Percentiles rank a stretch among this genome's conserved stretches.
phyloP scores from a whole-genome alignment of 768 basidiomycete species.

The Piloderma croceum region DNA sequence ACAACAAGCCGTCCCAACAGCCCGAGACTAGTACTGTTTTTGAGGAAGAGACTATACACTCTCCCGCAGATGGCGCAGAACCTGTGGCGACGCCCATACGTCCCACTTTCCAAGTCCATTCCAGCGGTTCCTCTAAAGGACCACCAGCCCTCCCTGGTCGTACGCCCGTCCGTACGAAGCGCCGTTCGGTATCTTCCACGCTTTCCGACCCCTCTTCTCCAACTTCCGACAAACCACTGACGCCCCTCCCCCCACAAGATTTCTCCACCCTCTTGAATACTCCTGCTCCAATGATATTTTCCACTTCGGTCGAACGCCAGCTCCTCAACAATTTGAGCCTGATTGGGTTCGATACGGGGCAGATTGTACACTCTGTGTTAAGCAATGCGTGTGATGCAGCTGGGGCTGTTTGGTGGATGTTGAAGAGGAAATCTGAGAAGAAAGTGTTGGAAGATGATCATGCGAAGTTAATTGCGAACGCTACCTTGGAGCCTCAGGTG shows the following conservation, averaged over 20 bases:
- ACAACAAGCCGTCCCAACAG: conserved; percentile 31
- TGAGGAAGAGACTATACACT: neutral
- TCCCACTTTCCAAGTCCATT: conserved; percentile 24
- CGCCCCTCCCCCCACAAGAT: conserved; percentile 42
- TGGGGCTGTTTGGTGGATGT: conserved; percentile 95
- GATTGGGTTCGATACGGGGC: conserved; percentile 88
- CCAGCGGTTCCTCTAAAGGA: conserved; percentile 13
- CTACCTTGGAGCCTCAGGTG: conserved; percentile 11
- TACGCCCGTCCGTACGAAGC: conserved; percentile 92
- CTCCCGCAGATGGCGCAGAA: conserved; percentile 17
- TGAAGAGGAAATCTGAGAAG: conserved; percentile 75
- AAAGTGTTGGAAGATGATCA: conserved; percentile 37
- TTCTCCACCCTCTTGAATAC: conserved; percentile 59
- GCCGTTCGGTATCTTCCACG: conserved; percentile 88
- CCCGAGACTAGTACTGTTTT: conserved; percentile 39
- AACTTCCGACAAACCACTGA: conserved; percentile 37
- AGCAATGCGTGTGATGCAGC: conserved; percentile 89
- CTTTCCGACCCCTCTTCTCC: conserved; percentile 60
- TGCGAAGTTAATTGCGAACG: conserved; percentile 14
- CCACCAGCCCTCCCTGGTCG: conserved; percentile 66
- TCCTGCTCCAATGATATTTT: conserved; percentile 79
- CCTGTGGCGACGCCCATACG: conserved; percentile 20
- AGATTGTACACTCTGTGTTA: conserved; percentile 91
- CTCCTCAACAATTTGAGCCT: conserved; percentile 68
- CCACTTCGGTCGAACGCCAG: conserved; percentile 73